Conservation (phyloP, 1,284 basidiomycete species). For the Leccinum subatratum region DNA sequence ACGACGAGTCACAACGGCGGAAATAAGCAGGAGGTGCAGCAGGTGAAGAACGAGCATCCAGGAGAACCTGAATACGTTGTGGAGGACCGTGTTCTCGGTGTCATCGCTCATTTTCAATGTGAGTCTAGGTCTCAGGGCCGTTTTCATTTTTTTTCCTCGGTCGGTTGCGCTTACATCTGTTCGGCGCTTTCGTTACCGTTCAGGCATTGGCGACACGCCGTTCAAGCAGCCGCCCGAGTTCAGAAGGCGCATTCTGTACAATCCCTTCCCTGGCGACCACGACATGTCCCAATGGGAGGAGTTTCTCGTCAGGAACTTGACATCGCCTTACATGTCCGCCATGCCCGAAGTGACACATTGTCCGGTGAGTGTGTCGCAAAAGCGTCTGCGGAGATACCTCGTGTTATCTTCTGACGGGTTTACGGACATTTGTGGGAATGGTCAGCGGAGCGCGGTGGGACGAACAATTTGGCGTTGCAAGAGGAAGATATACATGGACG, state of each 20-base stretch:
- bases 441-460: slow-evolving; percentile 33
- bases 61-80: slow-evolving; percentile 58
- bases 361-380: slow-evolving; percentile 35
- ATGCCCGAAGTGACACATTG: slow-evolving; percentile 59
- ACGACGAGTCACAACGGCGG: slow-evolving; percentile 62
- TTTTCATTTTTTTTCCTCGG: neutral
- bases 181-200: slow-evolving; percentile 7
- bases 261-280: slow-evolving; percentile 58
- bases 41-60: slow-evolving; percentile 58
- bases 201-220: slow-evolving; percentile 64
- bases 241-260: slow-evolving; percentile 63
- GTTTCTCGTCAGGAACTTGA: slow-evolving; percentile 55
- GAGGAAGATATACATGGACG: slow-evolving; percentile 17
- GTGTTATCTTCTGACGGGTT: slow-evolving; percentile 67
- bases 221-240: slow-evolving; percentile 70
- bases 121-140: slow-evolving; percentile 25
- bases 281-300: slow-evolving; percentile 62
- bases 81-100: slow-evolving; percentile 61
- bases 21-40: slow-evolving; percentile 54
- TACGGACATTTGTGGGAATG: slow-evolving; percentile 52
- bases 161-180: slow-evolving; percentile 11
- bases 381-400: slow-evolving; percentile 43
- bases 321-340: slow-evolving; percentile 66
- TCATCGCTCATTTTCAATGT: slow-evolving; percentile 69
- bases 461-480: slow-evolving; percentile 41